These are phyloP conservation scores for Chlamydomonas incerta DNA, from an alignment of 139 green algal genomes.

Conservation along the genomic window DNA sequence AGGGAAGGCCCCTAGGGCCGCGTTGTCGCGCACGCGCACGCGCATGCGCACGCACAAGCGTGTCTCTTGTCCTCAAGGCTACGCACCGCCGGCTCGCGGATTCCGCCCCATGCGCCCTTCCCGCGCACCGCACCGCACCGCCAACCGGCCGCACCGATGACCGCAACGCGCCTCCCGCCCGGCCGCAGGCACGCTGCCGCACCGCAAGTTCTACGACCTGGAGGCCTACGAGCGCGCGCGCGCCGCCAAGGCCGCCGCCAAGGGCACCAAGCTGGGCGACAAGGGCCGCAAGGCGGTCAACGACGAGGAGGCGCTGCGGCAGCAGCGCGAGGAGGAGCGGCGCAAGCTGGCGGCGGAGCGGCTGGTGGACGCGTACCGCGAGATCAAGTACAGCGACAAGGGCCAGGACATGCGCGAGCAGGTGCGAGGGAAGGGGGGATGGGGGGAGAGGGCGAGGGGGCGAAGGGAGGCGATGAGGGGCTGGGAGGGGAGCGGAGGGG, in stretches of 20 bases:
- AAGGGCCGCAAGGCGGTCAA: slow-evolving; percentile 61
- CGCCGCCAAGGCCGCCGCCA: slow-evolving; percentile 61
- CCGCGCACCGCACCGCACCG: no score
- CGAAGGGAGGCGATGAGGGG: no score
- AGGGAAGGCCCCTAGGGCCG: no score
- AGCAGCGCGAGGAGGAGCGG: slow-evolving; percentile 66
- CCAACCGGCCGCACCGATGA: no score
- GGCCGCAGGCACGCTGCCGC: slow-evolving; percentile 79
- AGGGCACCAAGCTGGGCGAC: slow-evolving; percentile 37
- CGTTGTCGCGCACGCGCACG: no score
- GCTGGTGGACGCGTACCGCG: slow-evolving; percentile 74
- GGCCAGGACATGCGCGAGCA: slow-evolving; percentile 79
- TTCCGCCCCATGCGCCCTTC: no score
- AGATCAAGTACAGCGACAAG: slow-evolving; percentile 73
- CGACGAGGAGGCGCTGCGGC: slow-evolving; percentile 72
- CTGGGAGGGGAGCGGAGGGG: not conserved
- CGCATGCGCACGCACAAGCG: no score
- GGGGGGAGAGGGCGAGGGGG: no score
- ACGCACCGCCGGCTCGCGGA: no score
- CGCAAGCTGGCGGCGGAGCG: slow-evolving; percentile 62
- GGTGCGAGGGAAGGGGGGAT: slow-evolving; percentile 49
- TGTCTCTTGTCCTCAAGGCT: no score
- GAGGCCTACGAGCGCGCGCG: slow-evolving; percentile 74
- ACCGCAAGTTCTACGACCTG: slow-evolving; percentile 88
- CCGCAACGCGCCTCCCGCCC: no score